Evolutionary conservation across 192 early-diverging fungal species (phyloP).

Genomic region (Gonapodya prolifera): DNA sequence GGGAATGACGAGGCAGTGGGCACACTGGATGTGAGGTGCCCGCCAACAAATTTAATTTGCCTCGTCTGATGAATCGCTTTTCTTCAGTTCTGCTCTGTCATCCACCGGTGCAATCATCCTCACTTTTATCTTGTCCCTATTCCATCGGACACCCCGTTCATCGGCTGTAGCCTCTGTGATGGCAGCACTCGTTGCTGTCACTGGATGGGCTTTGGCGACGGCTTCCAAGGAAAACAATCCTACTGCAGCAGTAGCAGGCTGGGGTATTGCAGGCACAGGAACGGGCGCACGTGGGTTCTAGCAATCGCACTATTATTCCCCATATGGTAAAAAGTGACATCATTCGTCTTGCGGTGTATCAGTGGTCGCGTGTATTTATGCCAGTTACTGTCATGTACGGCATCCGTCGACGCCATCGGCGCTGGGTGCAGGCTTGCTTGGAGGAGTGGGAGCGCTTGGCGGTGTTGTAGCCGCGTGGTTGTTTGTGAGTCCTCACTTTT

Average conservation of each 20-base stretch:
- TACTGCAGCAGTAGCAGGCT: not conserved
- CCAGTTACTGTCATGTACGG: not conserved
- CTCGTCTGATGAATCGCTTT: not conserved
- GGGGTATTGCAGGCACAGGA: not conserved
- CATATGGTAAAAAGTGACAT: not conserved
- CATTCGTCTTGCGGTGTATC: not conserved
- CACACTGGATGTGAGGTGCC: not conserved
- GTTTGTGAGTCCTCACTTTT: not conserved
- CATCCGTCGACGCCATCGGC: not conserved
- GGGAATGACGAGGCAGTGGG: not conserved
- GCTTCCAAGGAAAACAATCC: not conserved
- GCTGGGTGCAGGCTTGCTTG: not conserved
- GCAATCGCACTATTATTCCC: not conserved
- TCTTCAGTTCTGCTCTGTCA: not conserved
- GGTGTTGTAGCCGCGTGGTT: not conserved
- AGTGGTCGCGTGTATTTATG: not conserved
- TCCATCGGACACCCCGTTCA: not conserved
- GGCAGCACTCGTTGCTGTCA: not conserved
- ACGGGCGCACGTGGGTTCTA: not conserved
- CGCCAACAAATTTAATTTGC: not conserved
- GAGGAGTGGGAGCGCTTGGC: not conserved
- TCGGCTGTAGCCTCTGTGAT: not conserved
- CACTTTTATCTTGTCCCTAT: not conserved
- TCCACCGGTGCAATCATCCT: not conserved
- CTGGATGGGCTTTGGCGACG: not conserved